phyloP scores from a whole-genome alignment of 2,329 filamentous ascomycete species.

The Curvularia sp. region DNA sequence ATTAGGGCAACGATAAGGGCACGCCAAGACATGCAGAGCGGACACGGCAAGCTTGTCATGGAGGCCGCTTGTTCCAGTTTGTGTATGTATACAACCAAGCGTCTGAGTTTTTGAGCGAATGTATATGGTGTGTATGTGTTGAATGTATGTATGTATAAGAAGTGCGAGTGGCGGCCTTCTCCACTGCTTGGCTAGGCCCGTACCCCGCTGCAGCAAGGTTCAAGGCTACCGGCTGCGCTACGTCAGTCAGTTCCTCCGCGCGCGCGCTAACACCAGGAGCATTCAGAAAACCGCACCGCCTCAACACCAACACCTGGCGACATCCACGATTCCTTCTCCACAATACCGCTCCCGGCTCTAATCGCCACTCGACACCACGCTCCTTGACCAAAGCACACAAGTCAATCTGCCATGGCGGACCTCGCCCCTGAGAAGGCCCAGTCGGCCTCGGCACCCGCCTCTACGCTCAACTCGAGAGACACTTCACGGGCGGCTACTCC shows the following conservation, averaged over 20 bases:
- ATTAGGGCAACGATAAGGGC: conserved; percentile 26
- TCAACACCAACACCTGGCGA: conserved; percentile 20
- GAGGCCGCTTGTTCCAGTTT: neutral
- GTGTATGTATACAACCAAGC: no score
- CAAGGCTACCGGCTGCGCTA: conserved; percentile 33
- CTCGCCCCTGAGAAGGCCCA: conserved; percentile 38
- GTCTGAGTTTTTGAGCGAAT: neutral
- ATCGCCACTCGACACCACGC: conserved; percentile 2
- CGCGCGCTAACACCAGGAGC: conserved; percentile 15
- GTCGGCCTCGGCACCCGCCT: conserved; percentile 37
- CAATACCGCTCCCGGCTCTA: conserved; percentile 1
- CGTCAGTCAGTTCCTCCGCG: conserved; percentile 33
- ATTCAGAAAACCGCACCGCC: conserved; percentile 24
- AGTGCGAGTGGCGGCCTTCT: neutral
- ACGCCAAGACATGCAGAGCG: conserved; percentile 28
- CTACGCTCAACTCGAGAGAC: conserved; percentile 45
- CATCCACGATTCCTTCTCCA: conserved; percentile 15
- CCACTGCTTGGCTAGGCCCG: neutral
- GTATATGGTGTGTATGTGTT: neutral
- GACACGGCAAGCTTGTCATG: conserved; percentile 12
- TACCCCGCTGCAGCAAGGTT: conserved; percentile 15
- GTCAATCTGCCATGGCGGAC: conserved; percentile 40
- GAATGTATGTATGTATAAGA: neutral
- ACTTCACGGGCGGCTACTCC: conserved; percentile 48
- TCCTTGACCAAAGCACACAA: conserved; percentile 6